Conservation (phyloP, 352 stramenopile genomes). For the Pythium scleroteichum region DNA sequence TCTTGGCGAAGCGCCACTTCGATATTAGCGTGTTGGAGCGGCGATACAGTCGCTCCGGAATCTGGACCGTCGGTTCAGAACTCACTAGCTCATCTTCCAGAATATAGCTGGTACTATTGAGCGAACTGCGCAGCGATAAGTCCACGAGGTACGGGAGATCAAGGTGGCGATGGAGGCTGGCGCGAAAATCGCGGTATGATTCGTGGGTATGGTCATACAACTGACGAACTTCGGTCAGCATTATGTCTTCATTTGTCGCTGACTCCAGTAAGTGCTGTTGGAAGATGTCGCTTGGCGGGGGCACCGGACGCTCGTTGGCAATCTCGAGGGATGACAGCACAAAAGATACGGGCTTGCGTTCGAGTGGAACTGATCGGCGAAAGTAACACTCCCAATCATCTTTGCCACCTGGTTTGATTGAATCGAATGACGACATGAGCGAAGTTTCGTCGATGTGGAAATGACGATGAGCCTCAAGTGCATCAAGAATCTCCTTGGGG, state of each 20-base stretch:
- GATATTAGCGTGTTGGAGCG: conserved; percentile 25
- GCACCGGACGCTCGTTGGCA: conserved; percentile 44
- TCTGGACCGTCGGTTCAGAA: conserved; percentile 42
- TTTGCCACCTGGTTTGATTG: conserved; percentile 21
- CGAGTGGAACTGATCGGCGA: conserved; percentile 53
- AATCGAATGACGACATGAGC: conserved; percentile 61
- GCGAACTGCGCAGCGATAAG: conserved; percentile 61
- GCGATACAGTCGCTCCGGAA: conserved; percentile 33
- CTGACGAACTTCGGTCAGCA: conserved; percentile 65
- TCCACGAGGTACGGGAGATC: conserved; percentile 69
- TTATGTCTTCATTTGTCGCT: conserved; percentile 46
- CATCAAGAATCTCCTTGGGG: conserved; percentile 65
- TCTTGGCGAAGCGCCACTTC: conserved; percentile 51
- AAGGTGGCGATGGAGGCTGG: conserved; percentile 54
- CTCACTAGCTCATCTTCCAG: conserved; percentile 43
- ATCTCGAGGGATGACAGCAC: conserved; percentile 62
- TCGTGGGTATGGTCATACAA: conserved; percentile 71
- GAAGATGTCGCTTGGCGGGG: conserved; percentile 61
- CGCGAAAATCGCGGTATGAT: conserved; percentile 57
- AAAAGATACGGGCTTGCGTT: conserved; percentile 70
- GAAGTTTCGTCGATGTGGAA: conserved; percentile 64
- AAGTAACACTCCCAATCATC: conserved; percentile 64
- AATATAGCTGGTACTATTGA: conserved; percentile 67
- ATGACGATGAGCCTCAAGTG: conserved; percentile 61
- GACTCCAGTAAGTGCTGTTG: conserved; percentile 54